Base-by-base conservation (phyloP, 1,284 basidiomycete genomes). In the Cryptococcus wingfieldii region DNA sequence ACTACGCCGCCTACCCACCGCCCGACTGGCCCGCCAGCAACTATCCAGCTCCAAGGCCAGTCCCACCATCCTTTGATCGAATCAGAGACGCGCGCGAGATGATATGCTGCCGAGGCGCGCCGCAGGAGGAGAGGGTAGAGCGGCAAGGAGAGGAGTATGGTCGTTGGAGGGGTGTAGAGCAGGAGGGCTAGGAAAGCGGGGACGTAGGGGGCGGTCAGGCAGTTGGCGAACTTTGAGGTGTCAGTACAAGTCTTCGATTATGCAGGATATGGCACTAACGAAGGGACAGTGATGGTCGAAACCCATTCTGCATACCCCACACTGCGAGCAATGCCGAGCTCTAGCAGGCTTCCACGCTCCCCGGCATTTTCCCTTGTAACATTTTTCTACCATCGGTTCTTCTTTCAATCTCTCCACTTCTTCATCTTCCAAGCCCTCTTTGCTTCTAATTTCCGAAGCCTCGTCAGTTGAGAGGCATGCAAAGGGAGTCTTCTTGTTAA, bases 211-310 rank as follows among this genome's bases (percentile, higher is more conserved):
- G 68, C 65, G 12, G 71, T 71, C 18, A 75, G 58, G 59, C 73
- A 75, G 55, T 75, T 75, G 8, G 71, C 72, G 51, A 75, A 71
- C 70, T 74, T 58, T 39, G 10, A 34, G 14, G 5, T 23, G 42
- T 25, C 16, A 38, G 19, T 25, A 12, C 16, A 9, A 14, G 31
- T 19, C 27, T 31, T 25, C 4, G n/a, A 10, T 3, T 10, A 28
- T 9, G 14, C 13, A 34, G 25, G 8, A 16, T n/a, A 3, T 28
- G 4, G 5, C 1, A 62, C 71, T 52, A 44, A 73, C 72, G 47
- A 75, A 68, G 7, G 67, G 59, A 52, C 73, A 75, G 57, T 75
- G 73, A 53, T 75, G 73, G 58, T 75, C 73, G 50, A 71, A 75
- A 4, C 68, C 73, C 3, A 56, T 62, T 27, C 75, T 62, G 58